Base-by-base conservation (phyloP, 495 filamentous ascomycete genomes). In the Hypoxylon fuscum region DNA sequence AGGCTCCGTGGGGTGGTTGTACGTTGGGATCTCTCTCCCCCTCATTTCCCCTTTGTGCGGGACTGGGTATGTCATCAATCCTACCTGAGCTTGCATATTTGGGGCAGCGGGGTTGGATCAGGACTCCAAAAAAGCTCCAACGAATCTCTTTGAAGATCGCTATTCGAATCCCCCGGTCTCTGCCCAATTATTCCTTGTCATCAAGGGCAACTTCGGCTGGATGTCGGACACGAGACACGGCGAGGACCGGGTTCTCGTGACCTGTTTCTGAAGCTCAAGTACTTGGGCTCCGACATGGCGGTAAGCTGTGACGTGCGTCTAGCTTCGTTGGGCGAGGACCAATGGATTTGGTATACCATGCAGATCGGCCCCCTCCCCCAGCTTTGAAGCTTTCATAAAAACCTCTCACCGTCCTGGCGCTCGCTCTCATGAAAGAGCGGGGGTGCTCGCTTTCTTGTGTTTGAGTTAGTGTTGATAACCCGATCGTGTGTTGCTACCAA, bases 211-310 rank as follows among this genome's bases (percentile, higher is more conserved):
- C 57, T 49, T 57, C 56, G 63, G 56, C 22, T 50, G 43, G 63
- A 49, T 61, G 29, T 66, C 63, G 56, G 63, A 41, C 23, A 53
- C 63, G 57, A 66, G 46, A 55, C 52, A 45, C 20, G 40, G 47
- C 56, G 57, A 66, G 41, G 47, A 44, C 44, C 55, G 46, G 47
- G 37, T 48, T n/a, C 51, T 46, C 40, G 40, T 56, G 50, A 52
- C 45, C 20, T 46, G 22, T 25, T 8, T n/a, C 18, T 22, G 11
- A 60, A 32, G 20, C 20, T n/a, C n/a, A n/a, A n/a, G n/a, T 23
- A 52, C 41, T 8, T 52, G 47, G 41, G 52, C 29, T 44, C 46
- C 41, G 23, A 35, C 10, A 40, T 22, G 34, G 50, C 34, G 40
- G 55, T 41, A 38, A 49, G 44, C n/a, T 40, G 49, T 46, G 48